Evolutionary conservation across 176 grass and related monocot species (phyloP).

Genomic region (Poa annua): DNA sequence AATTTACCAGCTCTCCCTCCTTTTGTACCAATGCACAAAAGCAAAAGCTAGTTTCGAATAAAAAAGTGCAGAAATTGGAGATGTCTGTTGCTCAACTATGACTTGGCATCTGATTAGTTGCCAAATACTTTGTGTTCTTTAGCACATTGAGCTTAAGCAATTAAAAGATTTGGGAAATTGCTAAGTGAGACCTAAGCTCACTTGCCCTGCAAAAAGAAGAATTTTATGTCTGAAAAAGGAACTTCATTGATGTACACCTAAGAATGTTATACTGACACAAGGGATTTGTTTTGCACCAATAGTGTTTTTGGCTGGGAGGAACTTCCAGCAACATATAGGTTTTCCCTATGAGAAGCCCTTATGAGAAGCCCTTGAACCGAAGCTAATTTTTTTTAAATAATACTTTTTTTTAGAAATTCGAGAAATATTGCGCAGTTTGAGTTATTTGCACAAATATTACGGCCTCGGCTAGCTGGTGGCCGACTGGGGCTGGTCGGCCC

Average conservation of each 20-base stretch:
- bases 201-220: background rate
- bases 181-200: background rate
- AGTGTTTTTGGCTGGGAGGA: background rate
- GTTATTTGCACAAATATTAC: too few relatives aligned
- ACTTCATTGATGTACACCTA: background rate
- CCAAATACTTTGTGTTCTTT: too few relatives aligned
- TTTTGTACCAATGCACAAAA: slow-evolving; percentile 24
- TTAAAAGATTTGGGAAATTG: background rate
- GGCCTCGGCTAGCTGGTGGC: too few relatives aligned
- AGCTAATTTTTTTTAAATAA: too few relatives aligned
- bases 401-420: too few relatives aligned
- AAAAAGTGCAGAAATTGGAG: background rate
- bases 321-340: background rate
- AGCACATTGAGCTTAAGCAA: background rate
- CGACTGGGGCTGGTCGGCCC: too few relatives aligned
- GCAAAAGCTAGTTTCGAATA: slow-evolving; percentile 18
- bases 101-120: background rate
- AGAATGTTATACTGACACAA: background rate
- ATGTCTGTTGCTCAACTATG: background rate
- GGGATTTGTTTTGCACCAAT: background rate
- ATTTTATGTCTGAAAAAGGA: background rate
- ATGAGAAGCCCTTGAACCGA: too few relatives aligned
- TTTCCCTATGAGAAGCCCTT: background rate
- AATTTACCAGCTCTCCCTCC: background rate
- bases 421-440: too few relatives aligned